phyloP scores from a whole-genome alignment of 805 yeast species.

The Metschnikowia colocasiae region DNA sequence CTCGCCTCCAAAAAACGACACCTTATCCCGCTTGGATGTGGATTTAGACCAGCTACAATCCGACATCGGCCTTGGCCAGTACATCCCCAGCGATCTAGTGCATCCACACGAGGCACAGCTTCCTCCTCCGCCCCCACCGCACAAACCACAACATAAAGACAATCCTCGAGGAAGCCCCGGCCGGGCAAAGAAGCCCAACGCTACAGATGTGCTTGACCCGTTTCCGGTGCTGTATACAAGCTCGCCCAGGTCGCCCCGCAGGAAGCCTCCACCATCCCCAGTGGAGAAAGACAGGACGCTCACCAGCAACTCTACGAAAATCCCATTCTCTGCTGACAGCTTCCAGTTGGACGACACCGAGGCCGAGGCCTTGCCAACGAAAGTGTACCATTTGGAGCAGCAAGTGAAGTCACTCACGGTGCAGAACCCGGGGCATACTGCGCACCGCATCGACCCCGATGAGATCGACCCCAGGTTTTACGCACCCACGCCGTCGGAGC shows the following conservation, averaged over 20 bases:
- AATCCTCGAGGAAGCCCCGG: background rate
- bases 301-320: slow-evolving; percentile 18
- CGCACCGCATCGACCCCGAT: slow-evolving; percentile 13
- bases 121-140: slow-evolving; percentile 22
- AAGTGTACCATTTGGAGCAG: slow-evolving; percentile 34
- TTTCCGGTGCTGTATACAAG: background rate
- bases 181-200: background rate
- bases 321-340: slow-evolving; percentile 43
- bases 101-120: slow-evolving; percentile 6
- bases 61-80: slow-evolving; percentile 11
- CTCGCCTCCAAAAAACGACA: background rate
- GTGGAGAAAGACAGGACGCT: background rate
- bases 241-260: background rate
- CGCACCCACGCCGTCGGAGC: slow-evolving; percentile 50
- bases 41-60: slow-evolving; percentile 4
- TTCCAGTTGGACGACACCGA: slow-evolving; percentile 34
- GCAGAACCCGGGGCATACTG: slow-evolving; percentile 13
- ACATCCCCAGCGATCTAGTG: slow-evolving; percentile 2
- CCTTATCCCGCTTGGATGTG: background rate
- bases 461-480: slow-evolving; percentile 33
- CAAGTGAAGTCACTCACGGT: slow-evolving; percentile 31
- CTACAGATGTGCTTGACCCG: background rate
- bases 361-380: slow-evolving; percentile 29
- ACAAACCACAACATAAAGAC: background rate
- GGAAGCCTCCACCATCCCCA: slow-evolving; percentile 19